Evolutionary conservation across 1,139 yeast genomes (phyloP).

Genomic region (Yamadazyma trypodendri): DNA sequence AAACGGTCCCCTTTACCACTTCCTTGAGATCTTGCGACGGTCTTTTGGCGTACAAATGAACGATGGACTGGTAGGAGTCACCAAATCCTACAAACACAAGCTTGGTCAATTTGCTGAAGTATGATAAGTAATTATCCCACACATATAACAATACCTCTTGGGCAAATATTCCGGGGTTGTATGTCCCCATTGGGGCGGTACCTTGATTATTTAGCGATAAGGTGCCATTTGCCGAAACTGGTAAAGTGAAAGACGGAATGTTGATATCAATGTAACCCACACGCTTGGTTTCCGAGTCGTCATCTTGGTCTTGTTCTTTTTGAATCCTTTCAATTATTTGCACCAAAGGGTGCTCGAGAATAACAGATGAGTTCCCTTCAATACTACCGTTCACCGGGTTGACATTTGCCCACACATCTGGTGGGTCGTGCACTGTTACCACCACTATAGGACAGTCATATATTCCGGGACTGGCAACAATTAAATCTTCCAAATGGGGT

Average conservation of each 20-base stretch:
- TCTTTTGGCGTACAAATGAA: conserved; percentile 85
- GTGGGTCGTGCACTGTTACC: conserved; percentile 83
- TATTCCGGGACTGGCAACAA: conserved; percentile 74
- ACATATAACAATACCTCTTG: conserved; percentile 76
- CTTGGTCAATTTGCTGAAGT: conserved; percentile 64
- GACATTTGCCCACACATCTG: conserved; percentile 87
- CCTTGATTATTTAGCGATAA: conserved; percentile 24
- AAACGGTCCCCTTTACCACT: conserved; percentile 70
- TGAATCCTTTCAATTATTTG: conserved; percentile 36
- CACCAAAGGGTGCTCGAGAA: conserved; percentile 46
- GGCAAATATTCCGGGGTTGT: conserved; percentile 63
- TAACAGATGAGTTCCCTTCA: conserved; percentile 69
- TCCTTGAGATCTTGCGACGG: conserved; percentile 52
- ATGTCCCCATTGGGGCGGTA: conserved; percentile 22
- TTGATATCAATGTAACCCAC: conserved; percentile 84
- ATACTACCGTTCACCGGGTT: conserved; percentile 80
- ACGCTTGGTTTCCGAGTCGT: conserved; percentile 53
- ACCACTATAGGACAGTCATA: conserved; percentile 63
- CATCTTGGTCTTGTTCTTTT: conserved; percentile 27
- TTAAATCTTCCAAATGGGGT: conserved; percentile 61
- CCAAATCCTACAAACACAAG: conserved; percentile 87
- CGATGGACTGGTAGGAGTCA: conserved; percentile 83
- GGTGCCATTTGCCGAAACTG: conserved; percentile 24
- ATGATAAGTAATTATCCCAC: conserved; percentile 89
- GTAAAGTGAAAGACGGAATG: conserved; percentile 54